Evolutionary conservation across 768 basidiomycete species (phyloP).

Genomic region (Leccinum uliginosum): DNA sequence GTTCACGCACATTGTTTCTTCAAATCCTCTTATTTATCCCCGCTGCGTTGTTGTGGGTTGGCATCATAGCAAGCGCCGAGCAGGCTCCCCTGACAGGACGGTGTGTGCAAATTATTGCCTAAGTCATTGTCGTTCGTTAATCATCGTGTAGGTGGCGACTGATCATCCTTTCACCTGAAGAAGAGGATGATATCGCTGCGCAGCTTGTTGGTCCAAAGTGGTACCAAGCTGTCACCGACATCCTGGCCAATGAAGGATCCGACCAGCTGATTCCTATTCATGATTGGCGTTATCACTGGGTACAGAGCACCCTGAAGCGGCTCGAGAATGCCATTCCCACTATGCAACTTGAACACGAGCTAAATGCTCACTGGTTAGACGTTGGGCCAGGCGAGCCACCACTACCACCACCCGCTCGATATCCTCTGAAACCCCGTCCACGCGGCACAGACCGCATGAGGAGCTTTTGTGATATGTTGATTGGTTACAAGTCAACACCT

Average conservation of each 20-base stretch:
- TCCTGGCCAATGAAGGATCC: slow-evolving; percentile 63
- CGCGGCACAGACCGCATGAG: slow-evolving; percentile 71
- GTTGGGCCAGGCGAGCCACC: slow-evolving; percentile 48
- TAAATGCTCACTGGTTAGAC: slow-evolving; percentile 54
- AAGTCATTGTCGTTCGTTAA: slow-evolving; percentile 1
- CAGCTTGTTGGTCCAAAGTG: slow-evolving; percentile 83
- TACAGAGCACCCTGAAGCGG: slow-evolving; percentile 67
- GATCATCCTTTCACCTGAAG: slow-evolving; percentile 87
- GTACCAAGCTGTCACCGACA: slow-evolving; percentile 78
- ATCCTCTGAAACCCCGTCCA: slow-evolving; percentile 80
- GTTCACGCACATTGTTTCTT: slow-evolving; percentile 45
- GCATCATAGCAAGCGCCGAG: slow-evolving; percentile 70
- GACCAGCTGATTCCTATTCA: slow-evolving; percentile 59
- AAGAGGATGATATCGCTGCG: slow-evolving; percentile 84
- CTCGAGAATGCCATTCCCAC: slow-evolving; percentile 74
- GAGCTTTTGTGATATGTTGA: slow-evolving; percentile 46
- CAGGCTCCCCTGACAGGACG: slow-evolving; percentile 82
- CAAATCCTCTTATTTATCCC: slow-evolving; percentile 61
- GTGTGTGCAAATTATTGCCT: slow-evolving; percentile 36
- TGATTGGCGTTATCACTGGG: slow-evolving; percentile 94
- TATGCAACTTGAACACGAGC: slow-evolving; percentile 54
- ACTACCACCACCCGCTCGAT: slow-evolving; percentile 75
- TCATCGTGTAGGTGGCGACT: slow-evolving; percentile 64
- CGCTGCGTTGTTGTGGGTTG: slow-evolving; percentile 56
- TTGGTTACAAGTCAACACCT: slow-evolving; percentile 38